Evolutionary conservation across 805 yeast genomes (phyloP), one percentile per base, ranked within the genome.

Genomic region (Lipomyces sp.): DNA sequence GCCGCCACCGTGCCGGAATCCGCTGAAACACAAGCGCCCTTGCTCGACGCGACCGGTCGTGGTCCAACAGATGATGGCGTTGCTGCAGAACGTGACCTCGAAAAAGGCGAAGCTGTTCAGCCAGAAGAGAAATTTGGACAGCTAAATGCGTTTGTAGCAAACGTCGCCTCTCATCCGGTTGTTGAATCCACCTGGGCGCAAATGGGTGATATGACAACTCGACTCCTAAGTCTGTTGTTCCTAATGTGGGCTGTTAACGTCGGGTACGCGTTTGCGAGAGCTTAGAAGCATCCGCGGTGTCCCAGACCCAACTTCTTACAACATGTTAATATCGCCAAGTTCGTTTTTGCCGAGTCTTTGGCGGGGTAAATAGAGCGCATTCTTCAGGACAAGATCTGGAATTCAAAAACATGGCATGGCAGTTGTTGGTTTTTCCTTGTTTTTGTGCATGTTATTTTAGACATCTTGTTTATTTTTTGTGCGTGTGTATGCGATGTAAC

Each of bases 221-320:
- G 69, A 57, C 55, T 67, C 56, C n/a, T 63, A 39, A 18, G 51
- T 6, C 42, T 67, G 6, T 18, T 64, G 62, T 37, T 64, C n/a
- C 37, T 54, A 24, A 67, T 67, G 70, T 67, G 70, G 70, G 66
- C 59, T 50, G 51, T 62, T 32, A 67, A 67, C 51, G 59, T 67
- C 42, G 67, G 63, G 6, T 15, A 15, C 50, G 70, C 60, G 1
- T 53, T 60, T 15, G 55, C 62, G n/a, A 24, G 30, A 45, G 48
- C 48, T 42, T 42, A 5, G 24, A 24, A 15, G 18, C 24, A 15
- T 6, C 32, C 6, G 33, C 15, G 24, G 24, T 24, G 24, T 24
- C 24, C 24, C n/a, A n/a, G n/a, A n/a, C n/a, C n/a, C n/a, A n/a
- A n/a, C 24, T 24, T 24, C 24, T 24, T 24, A n/a, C n/a, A 24